Conservation (phyloP, 2,329 filamentous ascomycete species). For the Clarireedia sp. region DNA sequence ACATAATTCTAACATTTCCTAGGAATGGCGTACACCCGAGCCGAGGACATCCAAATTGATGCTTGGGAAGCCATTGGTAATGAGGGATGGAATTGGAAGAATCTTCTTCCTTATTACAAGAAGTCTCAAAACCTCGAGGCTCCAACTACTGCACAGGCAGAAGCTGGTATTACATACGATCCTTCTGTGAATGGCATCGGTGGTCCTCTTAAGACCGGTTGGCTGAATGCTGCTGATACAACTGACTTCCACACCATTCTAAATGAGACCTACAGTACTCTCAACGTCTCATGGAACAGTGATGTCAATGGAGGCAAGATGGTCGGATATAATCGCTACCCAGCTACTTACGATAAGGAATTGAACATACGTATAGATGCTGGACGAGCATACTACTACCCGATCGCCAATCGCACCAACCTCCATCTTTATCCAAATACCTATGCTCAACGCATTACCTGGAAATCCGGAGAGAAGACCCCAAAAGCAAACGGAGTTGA, state of each 20-base stretch:
- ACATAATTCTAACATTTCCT: neutral
- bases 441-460: slow-evolving; percentile 13
- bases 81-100: slow-evolving; percentile 31
- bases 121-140: slow-evolving; percentile 17
- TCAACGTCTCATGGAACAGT: slow-evolving; percentile 30
- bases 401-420: slow-evolving; percentile 32
- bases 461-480: neutral
- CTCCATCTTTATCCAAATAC: slow-evolving; percentile 25
- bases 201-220: slow-evolving; percentile 34
- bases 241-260: slow-evolving; percentile 27
- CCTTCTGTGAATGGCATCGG: slow-evolving; percentile 30
- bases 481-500: slow-evolving; percentile 33
- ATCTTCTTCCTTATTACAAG: slow-evolving; percentile 24
- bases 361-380: slow-evolving; percentile 34
- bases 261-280: slow-evolving; percentile 28
- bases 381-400: slow-evolving; percentile 36
- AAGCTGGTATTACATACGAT: slow-evolving; percentile 32
- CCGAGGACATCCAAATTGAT: slow-evolving; percentile 31
- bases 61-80: slow-evolving; percentile 32
- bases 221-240: slow-evolving; percentile 30
- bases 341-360: slow-evolving; percentile 34
- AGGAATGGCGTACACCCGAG: slow-evolving; percentile 34
- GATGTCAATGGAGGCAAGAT: slow-evolving; percentile 36
- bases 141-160: slow-evolving; percentile 30
- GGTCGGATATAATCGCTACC: slow-evolving; percentile 33